Conservation (phyloP, 1,284 basidiomycete genomes). For the Microbotryomycetes sp. region DNA sequence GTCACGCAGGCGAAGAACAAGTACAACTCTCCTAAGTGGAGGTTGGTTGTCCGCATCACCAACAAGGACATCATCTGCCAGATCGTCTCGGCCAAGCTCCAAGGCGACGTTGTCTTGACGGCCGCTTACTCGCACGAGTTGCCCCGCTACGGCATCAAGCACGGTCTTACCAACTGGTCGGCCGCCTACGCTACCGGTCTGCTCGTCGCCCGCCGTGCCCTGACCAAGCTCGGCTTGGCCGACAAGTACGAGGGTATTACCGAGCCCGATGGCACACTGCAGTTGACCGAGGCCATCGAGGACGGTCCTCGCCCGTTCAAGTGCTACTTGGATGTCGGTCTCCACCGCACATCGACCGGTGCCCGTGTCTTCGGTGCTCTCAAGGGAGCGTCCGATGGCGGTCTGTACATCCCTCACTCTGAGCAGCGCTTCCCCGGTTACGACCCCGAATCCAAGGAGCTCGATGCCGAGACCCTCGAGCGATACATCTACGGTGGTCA, state of each 20-base stretch:
- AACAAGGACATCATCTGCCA: slow-evolving; percentile 36
- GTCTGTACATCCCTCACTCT: slow-evolving; percentile 95
- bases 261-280: slow-evolving; percentile 83
- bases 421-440: slow-evolving; percentile 98
- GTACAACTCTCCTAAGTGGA: slow-evolving; percentile 98
- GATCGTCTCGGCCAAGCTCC: slow-evolving; percentile 92
- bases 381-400: slow-evolving; percentile 98
- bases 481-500: slow-evolving; percentile 97
- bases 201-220: slow-evolving; percentile 86
- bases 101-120: slow-evolving; percentile 89
- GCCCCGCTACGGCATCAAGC: slow-evolving; percentile 91
- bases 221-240: slow-evolving; percentile 90
- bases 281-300: slow-evolving; percentile 75
- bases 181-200: slow-evolving; percentile 98
- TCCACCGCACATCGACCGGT: slow-evolving; percentile 96
- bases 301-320: slow-evolving; percentile 98
- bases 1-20: slow-evolving; percentile 99
- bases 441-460: slow-evolving; percentile 87
- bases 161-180: slow-evolving; percentile 98
- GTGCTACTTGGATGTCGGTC: slow-evolving; percentile 95
- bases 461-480: slow-evolving; percentile 90
- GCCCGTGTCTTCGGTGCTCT: slow-evolving; percentile 97
- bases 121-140: slow-evolving; percentile 86
- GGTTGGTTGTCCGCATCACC: slow-evolving; percentile 80
- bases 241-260: slow-evolving; percentile 97